Percentiles rank a stretch among this genome's conserved stretches.
These are phyloP conservation scores for Xylariaceae sp. DNA, from an alignment of 2,329 filamentous ascomycete genomes.

Conservation along the genomic window DNA sequence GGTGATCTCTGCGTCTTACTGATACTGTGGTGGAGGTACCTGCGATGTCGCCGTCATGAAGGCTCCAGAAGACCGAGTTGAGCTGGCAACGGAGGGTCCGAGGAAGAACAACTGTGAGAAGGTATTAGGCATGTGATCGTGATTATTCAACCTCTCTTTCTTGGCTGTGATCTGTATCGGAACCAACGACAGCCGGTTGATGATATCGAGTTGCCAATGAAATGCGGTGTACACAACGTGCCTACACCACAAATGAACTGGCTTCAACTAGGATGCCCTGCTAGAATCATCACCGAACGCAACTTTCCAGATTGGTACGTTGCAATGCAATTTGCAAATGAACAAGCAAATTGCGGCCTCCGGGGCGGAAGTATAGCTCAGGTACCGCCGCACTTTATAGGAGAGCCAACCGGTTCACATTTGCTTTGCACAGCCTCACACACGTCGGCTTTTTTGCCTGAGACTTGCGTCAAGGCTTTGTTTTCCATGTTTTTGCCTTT, in stretches of 20 bases:
- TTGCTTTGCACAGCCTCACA: constrained; percentile 17
- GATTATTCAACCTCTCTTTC: no score
- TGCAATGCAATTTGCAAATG: constrained; percentile 2
- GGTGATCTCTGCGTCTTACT: neutral
- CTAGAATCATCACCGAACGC: constrained; percentile 6
- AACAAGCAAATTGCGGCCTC: constrained; percentile 13
- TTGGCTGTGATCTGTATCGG: no score
- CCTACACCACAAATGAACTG: neutral
- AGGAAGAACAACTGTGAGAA: no score
- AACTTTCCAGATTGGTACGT: neutral
- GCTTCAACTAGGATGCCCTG: constrained; percentile 4
- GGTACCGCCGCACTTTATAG: neutral
- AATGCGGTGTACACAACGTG: neutral
- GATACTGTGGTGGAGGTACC: no score
- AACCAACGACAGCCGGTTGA: neutral
- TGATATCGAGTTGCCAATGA: neutral
- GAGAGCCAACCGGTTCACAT: neutral
- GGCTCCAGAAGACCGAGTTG: neutral
- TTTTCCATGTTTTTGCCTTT: neutral
- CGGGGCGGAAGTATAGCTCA: neutral
- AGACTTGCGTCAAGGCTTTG: neutral
- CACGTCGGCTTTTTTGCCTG: constrained; percentile 9
- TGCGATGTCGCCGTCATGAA: neutral
- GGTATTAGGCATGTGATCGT: no score
- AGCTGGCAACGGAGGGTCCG: no score